Conservation (phyloP, 257 asterid species). For the Lithospermum erythrorhizon region DNA sequence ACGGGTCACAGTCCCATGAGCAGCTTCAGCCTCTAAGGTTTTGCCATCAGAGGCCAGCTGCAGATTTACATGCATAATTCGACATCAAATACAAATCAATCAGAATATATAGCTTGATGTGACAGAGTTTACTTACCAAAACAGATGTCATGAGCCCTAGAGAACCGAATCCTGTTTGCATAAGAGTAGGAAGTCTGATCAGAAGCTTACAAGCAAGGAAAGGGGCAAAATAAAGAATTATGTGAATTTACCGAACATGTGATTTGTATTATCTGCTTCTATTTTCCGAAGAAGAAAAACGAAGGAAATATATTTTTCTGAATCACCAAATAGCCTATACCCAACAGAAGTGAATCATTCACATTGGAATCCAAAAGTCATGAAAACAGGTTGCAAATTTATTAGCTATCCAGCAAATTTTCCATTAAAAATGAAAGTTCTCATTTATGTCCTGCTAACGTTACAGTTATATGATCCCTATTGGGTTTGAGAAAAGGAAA, state of each 20-base stretch:
- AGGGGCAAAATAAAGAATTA: neutral
- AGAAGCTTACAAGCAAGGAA: neutral
- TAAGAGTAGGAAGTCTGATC: neutral
- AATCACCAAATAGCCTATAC: too few species aligned
- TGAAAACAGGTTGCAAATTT: too few species aligned
- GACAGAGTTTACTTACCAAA: constrained; percentile 37
- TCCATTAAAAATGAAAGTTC: too few species aligned
- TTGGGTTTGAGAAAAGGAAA: neutral
- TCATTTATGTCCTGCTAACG: neutral
- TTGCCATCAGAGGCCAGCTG: constrained; percentile 92
- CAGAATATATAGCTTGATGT: neutral
- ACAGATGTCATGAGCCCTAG: constrained; percentile 91
- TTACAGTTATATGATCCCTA: neutral
- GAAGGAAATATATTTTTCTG: neutral
- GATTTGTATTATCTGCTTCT: neutral
- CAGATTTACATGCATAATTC: constrained; percentile 12
- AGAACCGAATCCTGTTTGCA: constrained; percentile 75
- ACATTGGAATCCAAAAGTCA: too few species aligned
- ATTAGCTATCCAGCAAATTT: too few species aligned
- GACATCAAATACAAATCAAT: neutral
- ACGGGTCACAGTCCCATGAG: constrained; percentile 94
- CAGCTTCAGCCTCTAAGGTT: constrained; percentile 94
- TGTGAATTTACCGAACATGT: neutral
- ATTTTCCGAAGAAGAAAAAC: too few species aligned
- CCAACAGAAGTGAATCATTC: too few species aligned